Evolutionary conservation across 2,329 filamentous ascomycete genomes (phyloP).

Genomic region (Calonectria crousiana): DNA sequence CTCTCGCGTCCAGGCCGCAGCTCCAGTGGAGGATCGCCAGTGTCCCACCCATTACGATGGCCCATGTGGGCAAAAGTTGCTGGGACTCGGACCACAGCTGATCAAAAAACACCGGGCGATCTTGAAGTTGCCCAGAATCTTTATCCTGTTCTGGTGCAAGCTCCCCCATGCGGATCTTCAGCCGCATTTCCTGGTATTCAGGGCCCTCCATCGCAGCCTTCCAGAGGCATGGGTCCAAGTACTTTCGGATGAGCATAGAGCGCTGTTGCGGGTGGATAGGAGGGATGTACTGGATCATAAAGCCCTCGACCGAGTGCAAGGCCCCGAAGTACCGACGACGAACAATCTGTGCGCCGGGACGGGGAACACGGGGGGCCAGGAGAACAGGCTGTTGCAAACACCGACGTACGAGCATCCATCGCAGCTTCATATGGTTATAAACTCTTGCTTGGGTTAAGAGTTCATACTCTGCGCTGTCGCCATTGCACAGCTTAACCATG

Average conservation of each 20-base stretch:
- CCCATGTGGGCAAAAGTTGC: conserved; percentile 3
- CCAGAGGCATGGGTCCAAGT: conserved; percentile 4
- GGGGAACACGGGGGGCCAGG: conserved; percentile 4
- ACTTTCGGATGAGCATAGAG: neutral
- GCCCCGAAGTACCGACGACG: neutral
- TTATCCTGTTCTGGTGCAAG: neutral
- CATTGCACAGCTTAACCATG: conserved; percentile 15
- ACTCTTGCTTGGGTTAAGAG: conserved; percentile 4
- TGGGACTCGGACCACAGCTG: conserved; percentile 30
- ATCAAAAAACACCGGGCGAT: conserved; percentile 38
- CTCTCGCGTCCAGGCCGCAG: conserved; percentile 37
- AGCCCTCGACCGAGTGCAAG: neutral
- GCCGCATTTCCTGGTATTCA: conserved; percentile 10
- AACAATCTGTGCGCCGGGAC: conserved; percentile 2
- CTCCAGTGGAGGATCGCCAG: conserved; percentile 43
- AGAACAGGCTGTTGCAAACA: neutral
- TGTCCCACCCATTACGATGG: conserved; percentile 32
- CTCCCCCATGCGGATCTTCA: conserved; percentile 26
- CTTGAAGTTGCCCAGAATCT: neutral
- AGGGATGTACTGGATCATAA: conserved; percentile 14
- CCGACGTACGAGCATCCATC: neutral
- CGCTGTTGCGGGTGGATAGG: conserved; percentile 13
- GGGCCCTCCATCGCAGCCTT: neutral
- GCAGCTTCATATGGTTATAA: neutral
- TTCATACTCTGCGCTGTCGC: neutral